A percentile compares a stretch with the other conserved stretches of the same genome.
These are phyloP conservation scores for Nemania sp. DNA, from an alignment of 2,329 filamentous ascomycete genomes.

Conservation along the genomic window DNA sequence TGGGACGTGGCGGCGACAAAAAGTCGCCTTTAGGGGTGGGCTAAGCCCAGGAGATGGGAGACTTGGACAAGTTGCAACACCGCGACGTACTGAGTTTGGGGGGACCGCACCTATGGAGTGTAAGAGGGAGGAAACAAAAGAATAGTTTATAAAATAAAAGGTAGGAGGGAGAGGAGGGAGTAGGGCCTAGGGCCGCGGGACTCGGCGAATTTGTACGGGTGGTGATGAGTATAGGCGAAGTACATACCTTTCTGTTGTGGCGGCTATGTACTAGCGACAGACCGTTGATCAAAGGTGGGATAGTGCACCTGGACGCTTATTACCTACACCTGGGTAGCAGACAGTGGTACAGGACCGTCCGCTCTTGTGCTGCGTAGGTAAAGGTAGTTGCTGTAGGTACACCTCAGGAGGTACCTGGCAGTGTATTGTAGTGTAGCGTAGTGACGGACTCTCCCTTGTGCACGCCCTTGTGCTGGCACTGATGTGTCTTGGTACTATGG, in stretches of 20 bases:
- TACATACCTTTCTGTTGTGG: constrained; percentile 4
- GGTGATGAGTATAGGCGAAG: constrained; percentile 18
- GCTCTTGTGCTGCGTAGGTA: too few species aligned
- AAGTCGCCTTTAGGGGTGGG: constrained; percentile 41
- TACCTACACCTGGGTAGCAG: too few species aligned
- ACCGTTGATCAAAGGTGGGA: constrained; percentile 15
- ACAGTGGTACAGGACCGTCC: too few species aligned
- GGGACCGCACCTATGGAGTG: constrained; percentile 9
- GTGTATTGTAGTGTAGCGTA: too few species aligned
- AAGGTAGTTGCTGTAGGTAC: too few species aligned
- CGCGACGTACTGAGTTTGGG: constrained; percentile 22
- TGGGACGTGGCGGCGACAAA: constrained; percentile 37
- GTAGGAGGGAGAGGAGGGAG: constrained; percentile 9
- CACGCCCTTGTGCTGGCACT: too few species aligned
- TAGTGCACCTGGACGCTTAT: too few species aligned
- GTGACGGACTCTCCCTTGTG: too few species aligned
- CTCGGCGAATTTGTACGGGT: constrained; percentile 41
- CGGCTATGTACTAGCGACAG: constrained; percentile 11
- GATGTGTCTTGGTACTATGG: too few species aligned
- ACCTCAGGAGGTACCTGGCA: too few species aligned
- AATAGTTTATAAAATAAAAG: constrained; percentile 5
- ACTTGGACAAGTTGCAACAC: constrained; percentile 40
- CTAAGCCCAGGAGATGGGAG: constrained; percentile 41
- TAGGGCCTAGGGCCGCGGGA: constrained; percentile 29
- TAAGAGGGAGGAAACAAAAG: neutral